Conservation (phyloP, 2,329 filamentous ascomycete genomes). For the Pseudofabraea citricarpa region DNA sequence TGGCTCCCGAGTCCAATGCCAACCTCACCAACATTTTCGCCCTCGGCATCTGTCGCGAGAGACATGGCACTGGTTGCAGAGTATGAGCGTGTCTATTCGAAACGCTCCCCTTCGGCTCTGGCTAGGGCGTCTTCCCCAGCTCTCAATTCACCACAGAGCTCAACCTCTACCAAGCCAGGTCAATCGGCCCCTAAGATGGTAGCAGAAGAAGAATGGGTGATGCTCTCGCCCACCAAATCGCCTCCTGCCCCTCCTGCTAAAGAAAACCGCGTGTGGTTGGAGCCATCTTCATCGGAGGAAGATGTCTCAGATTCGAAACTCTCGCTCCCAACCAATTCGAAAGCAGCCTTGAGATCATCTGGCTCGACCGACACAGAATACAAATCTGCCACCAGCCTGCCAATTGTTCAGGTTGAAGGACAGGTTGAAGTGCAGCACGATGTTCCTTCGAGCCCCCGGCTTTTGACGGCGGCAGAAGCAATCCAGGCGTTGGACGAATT, state of each 20-base stretch:
- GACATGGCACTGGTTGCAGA: constrained; percentile 24
- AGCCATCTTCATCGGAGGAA: constrained; percentile 27
- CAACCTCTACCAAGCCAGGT: constrained; percentile 10
- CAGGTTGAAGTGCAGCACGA: constrained; percentile 33
- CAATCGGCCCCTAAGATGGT: constrained; percentile 9
- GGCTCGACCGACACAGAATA: constrained; percentile 39
- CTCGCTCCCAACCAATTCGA: constrained; percentile 8
- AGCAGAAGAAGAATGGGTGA: constrained; percentile 26
- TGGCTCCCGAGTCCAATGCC: constrained; percentile 6
- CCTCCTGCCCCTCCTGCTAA: constrained; percentile 8
- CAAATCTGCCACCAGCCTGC: constrained; percentile 42
- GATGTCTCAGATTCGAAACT: constrained; percentile 13
- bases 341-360: constrained; percentile 33
- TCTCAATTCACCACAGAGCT: constrained; percentile 15
- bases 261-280: constrained; percentile 25
- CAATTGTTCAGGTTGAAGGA: constrained; percentile 44
- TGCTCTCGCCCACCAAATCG: constrained; percentile 21
- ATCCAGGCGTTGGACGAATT: constrained; percentile 12
- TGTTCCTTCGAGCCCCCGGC: constrained; percentile 4
- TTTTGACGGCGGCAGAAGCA: constrained; percentile 27
- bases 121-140: constrained; percentile 3
- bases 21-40: constrained; percentile 5
- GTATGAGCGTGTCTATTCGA: constrained; percentile 23
- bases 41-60: constrained; percentile 13
- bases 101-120: constrained; percentile 13